These are phyloP conservation scores for Chenopodium album DNA, from an alignment of 148 eudicot species.

Conservation along the genomic window DNA sequence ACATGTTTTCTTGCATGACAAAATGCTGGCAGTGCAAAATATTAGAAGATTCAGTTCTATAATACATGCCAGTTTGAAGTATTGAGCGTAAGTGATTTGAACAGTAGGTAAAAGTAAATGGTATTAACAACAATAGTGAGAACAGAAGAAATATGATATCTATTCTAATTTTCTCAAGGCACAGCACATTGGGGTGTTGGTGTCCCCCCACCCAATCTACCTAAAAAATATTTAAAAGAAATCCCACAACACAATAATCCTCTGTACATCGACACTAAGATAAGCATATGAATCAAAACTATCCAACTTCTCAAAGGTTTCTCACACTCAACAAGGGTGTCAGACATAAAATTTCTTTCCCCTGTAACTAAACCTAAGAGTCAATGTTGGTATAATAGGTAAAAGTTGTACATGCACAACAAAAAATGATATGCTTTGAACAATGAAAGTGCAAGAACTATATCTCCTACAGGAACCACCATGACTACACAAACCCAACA, in stretches of 20 bases:
- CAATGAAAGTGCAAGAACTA: neutral
- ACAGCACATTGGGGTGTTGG: neutral
- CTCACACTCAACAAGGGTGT: neutral
- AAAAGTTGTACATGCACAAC: neutral
- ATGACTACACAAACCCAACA: neutral
- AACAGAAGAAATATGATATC: neutral
- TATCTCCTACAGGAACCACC: neutral
- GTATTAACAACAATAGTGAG: too few species aligned
- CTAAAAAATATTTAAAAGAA: too few species aligned
- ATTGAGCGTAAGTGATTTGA: neutral
- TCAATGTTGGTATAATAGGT: neutral
- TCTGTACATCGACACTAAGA: neutral
- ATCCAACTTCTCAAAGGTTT: neutral
- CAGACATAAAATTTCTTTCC: neutral
- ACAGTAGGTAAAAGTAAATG: neutral
- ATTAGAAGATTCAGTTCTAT: conserved; percentile 7
- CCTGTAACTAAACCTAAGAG: neutral
- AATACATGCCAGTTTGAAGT: neutral
- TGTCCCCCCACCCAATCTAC: neutral
- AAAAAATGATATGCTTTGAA: neutral
- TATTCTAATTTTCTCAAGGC: neutral
- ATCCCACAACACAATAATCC: neutral
- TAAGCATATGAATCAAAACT: neutral
- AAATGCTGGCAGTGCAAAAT: conserved; percentile 59
- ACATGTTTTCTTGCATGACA: conserved; percentile 90